These are phyloP conservation scores for Cordia subcordata DNA, from an alignment of 257 asterid species.

Conservation along the genomic window DNA sequence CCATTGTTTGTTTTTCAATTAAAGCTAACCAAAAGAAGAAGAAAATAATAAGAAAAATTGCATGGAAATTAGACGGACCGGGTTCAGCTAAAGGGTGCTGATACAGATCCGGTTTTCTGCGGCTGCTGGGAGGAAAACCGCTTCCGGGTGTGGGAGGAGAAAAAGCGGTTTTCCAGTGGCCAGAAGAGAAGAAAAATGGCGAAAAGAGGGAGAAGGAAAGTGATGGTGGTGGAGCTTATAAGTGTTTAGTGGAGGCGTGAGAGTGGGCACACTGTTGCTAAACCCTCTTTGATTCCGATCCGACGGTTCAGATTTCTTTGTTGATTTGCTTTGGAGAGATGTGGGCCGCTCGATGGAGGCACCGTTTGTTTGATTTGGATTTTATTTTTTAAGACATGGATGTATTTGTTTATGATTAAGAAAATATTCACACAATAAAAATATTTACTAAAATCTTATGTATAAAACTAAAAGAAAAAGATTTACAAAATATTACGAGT, in stretches of 20 bases:
- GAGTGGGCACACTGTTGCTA: background rate
- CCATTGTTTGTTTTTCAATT: too few species aligned
- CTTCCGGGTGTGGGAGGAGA: background rate
- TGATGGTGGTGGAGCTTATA: background rate
- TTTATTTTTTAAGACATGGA: background rate
- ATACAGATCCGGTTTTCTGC: background rate
- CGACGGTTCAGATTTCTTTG: background rate
- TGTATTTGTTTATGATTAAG: background rate
- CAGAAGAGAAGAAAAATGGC: background rate
- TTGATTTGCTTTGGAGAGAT: background rate
- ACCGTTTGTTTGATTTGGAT: background rate
- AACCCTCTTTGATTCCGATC: slow-evolving; percentile 5
- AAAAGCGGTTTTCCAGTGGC: background rate
- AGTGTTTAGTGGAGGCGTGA: background rate
- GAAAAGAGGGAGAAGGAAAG: background rate
- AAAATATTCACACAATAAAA: too few species aligned
- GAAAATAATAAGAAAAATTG: background rate
- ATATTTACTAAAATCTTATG: too few species aligned
- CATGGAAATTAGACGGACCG: background rate
- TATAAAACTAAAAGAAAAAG: too few species aligned
- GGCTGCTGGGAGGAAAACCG: background rate
- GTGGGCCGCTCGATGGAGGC: background rate
- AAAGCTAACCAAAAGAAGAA: background rate
- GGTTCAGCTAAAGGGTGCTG: background rate
- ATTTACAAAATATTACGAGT: too few species aligned